Conservation (phyloP, 306 rosid species). For the Coriaria nepalensis region DNA sequence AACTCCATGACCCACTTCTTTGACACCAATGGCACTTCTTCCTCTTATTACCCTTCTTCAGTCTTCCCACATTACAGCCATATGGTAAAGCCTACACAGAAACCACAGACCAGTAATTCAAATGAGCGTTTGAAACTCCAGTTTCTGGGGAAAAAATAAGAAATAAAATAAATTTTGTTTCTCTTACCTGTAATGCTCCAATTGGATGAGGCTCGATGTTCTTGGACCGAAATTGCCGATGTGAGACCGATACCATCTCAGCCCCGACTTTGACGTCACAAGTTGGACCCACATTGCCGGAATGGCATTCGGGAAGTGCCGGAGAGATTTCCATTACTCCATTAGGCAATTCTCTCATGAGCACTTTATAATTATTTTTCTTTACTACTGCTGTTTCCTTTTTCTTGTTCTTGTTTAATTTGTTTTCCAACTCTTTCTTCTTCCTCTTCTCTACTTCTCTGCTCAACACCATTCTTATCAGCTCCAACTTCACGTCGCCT, state of each 20-base stretch:
- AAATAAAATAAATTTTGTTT: too few relatives aligned
- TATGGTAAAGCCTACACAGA: constrained; percentile 33
- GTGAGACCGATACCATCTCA: constrained; percentile 19
- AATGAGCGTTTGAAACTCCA: constrained; percentile 9
- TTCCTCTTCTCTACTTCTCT: constrained; percentile 69
- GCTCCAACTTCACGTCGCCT: constrained; percentile 59
- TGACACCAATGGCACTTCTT: constrained; percentile 87
- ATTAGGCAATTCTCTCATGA: constrained; percentile 70
- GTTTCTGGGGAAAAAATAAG: too few relatives aligned
- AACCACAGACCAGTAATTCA: constrained; percentile 4
- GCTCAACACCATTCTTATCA: constrained; percentile 73
- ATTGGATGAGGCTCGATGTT: constrained; percentile 51
- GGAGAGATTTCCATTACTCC: constrained; percentile 83
- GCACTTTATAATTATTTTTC: constrained; percentile 31
- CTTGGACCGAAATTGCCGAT: constrained; percentile 77
- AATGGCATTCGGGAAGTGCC: constrained; percentile 32
- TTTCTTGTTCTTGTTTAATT: constrained; percentile 15
- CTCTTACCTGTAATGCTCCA: constrained; percentile 49
- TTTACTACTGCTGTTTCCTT: constrained; percentile 20
- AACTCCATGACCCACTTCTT: constrained; percentile 49
- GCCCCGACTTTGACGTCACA: constrained; percentile 40
- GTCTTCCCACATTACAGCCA: constrained; percentile 24
- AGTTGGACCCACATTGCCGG: constrained; percentile 45
- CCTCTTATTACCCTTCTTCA: constrained; percentile 46
- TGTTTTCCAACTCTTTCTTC: constrained; percentile 13